Evolutionary conservation across 1,284 basidiomycete genomes (phyloP), one percentile per base, ranked within the genome.

Genomic region (Sanghuangporus baumii): DNA sequence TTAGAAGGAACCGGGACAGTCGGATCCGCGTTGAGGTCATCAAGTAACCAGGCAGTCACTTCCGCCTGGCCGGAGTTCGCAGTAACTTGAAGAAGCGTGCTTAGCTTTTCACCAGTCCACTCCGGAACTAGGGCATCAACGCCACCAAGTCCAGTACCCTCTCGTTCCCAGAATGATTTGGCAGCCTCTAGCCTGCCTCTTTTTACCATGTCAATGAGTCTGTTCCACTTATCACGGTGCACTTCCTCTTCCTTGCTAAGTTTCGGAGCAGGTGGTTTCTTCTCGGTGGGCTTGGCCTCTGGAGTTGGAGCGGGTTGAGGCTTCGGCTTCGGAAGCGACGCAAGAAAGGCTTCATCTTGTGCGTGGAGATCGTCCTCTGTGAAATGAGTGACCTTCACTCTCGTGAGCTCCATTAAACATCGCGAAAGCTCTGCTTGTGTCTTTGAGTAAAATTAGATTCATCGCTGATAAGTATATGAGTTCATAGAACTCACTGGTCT

Each of bases 341-440:
- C 88, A 36, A 95, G 83, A 72, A 91, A 94, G 0, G 87, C 89
- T 68, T 94, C 90, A 71, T 98, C 95, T 70, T 94, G 90, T 14
- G 83, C 88, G 23, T 81, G 86, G 16, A 99, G 85, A 2, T 86
- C 89, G 11, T 92, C 91, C 69, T 94, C 90, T 0, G 93, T 93
- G 36, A 96, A 79, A 70, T 94, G 91, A 1, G 95, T 90, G 2
- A 91, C 76, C 75, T 96, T 98, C 70, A 91, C 88, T 46, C 86
- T 84, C 0, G 89, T 90, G 37, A 99, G 82, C 73, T 99, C 96
- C 61, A 86, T 78, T 64, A 98, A 88, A 71, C 94, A 96, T 12
- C 97, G 88, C 9, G 86, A 70, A 31, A 98, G 83, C 73, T 99
- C 97, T 23, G 93, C 86, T 78, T 96, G 89, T 0, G 96, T 98